phyloP scores from a whole-genome alignment of 108 stramenopile species.

The Cyclotella cryptica region DNA sequence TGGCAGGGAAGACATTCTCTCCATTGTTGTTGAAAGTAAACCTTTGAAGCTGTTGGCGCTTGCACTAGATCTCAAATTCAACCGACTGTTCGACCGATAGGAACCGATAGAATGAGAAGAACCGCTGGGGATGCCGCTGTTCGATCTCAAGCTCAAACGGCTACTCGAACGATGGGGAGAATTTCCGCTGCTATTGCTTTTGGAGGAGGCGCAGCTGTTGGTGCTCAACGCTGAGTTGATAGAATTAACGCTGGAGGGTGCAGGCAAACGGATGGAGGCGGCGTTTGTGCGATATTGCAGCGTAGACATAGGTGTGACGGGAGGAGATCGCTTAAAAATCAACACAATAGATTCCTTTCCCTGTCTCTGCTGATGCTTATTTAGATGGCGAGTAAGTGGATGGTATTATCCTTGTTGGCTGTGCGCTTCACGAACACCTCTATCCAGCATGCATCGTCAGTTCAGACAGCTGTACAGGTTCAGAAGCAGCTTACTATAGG shows the following conservation, averaged over 20 bases:
- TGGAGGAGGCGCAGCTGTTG: background rate
- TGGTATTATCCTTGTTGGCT: no score
- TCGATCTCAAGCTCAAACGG: background rate
- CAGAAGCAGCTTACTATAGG: no score
- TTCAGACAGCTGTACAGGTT: no score
- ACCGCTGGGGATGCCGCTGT: background rate
- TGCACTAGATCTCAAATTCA: background rate
- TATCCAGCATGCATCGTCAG: no score
- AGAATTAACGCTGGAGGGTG: slow-evolving; percentile 12
- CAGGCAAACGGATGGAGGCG: background rate
- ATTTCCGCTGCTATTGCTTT: background rate
- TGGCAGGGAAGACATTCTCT: no score
- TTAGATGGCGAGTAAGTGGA: no score
- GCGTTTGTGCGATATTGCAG: slow-evolving; percentile 14
- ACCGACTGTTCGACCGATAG: background rate
- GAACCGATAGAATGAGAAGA: slow-evolving; percentile 8
- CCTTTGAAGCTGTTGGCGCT: background rate
- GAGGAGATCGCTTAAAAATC: no score
- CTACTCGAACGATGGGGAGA: background rate
- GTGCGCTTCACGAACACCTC: no score
- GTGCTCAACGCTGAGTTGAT: background rate
- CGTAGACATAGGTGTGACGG: slow-evolving; percentile 2
- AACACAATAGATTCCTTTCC: no score
- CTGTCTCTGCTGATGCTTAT: no score
- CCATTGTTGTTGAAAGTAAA: background rate